phyloP scores from a whole-genome alignment of 2,329 filamentous ascomycete genomes.

The Diaporthe vexans region DNA sequence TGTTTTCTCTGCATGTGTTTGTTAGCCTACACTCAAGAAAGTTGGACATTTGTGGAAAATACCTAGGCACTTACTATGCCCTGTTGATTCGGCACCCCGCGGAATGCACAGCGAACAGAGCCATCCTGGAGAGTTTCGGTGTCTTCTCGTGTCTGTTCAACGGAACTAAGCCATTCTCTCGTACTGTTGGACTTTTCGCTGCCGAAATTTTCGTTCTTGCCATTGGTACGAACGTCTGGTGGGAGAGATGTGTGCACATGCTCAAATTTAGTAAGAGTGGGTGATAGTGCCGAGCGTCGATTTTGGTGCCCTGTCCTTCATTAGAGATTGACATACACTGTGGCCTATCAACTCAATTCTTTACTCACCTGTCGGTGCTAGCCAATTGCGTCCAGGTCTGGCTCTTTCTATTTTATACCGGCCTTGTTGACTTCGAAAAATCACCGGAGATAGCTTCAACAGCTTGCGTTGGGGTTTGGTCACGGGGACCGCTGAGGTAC shows the following conservation, averaged over 20 bases:
- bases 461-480: background rate
- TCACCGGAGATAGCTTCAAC: background rate
- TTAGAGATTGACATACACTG: background rate
- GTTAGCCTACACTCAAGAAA: background rate
- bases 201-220: background rate
- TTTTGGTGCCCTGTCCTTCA: background rate
- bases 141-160: background rate
- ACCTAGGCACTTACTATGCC: background rate
- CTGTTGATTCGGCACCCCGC: too few relatives aligned
- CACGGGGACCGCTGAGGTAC: background rate
- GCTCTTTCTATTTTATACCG: constrained; percentile 2
- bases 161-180: too few relatives aligned
- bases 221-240: background rate
- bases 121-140: background rate
- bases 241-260: background rate
- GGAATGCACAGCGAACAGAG: background rate
- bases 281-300: background rate
- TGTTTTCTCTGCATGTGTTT: background rate
- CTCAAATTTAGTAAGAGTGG: background rate
- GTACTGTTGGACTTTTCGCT: background rate
- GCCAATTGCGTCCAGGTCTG: background rate
- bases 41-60: too few relatives aligned
- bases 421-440: background rate
- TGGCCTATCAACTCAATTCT: too few relatives aligned
- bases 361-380: background rate